A percentile compares a stretch with the other conserved stretches of the same genome.
phyloP scores from a whole-genome alignment of 164 flowering plant genomes.

The Hamamelis virginiana region DNA sequence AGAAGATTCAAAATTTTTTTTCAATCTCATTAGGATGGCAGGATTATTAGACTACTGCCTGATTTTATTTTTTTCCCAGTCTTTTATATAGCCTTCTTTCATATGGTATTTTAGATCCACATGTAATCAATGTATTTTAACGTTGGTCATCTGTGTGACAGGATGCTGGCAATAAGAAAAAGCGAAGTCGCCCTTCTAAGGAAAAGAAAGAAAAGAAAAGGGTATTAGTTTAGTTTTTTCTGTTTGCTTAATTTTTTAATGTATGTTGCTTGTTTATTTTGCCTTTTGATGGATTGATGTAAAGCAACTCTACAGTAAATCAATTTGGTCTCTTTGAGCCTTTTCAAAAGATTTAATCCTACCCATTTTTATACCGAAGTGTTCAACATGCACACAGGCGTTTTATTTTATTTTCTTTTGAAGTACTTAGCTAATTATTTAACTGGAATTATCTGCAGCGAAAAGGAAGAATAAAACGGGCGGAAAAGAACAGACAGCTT shows the following conservation, averaged over 20 bases:
- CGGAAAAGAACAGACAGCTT: slow-evolving; percentile 56
- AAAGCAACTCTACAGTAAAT: background rate
- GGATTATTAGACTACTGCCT: background rate
- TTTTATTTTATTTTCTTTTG: background rate
- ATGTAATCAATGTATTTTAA: slow-evolving; percentile 6
- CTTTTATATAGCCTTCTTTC: background rate
- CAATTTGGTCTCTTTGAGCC: background rate
- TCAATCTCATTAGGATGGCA: background rate
- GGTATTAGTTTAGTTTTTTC: slow-evolving; percentile 25
- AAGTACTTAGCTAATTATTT: slow-evolving; percentile 1
- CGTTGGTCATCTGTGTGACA: slow-evolving; percentile 19
- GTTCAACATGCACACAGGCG: background rate
- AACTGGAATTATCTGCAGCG: slow-evolving; percentile 35
- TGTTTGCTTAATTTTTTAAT: background rate
- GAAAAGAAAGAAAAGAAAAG: slow-evolving; percentile 50
- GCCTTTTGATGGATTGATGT: background rate
- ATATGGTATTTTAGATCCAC: slow-evolving; percentile 1
- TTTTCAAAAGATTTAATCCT: background rate
- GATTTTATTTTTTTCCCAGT: background rate
- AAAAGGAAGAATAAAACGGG: slow-evolving; percentile 52
- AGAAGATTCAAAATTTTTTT: background rate
- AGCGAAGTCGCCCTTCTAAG: slow-evolving; percentile 33
- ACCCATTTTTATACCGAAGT: background rate
- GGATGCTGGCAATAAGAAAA: slow-evolving; percentile 44
- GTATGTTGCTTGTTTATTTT: background rate